Conservation (phyloP, 2,329 filamentous ascomycete species). For the Cadophora luteo-olivacea region DNA sequence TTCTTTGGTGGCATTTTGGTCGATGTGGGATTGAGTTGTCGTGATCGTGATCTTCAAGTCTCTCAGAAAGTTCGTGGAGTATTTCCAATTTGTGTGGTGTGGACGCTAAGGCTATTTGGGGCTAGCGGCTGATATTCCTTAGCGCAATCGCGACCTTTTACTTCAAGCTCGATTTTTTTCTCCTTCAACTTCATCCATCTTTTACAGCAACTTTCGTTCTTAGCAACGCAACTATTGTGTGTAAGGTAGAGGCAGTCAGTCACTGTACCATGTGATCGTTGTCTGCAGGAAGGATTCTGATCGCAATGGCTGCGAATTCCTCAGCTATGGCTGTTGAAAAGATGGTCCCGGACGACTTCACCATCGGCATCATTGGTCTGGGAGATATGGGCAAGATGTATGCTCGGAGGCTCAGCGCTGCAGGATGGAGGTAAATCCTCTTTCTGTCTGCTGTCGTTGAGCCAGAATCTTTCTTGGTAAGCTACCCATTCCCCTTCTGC, state of each 20-base stretch:
- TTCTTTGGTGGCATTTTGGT: constrained; percentile 93
- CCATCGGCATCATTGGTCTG: constrained; percentile 96
- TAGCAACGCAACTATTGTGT: constrained; percentile 1
- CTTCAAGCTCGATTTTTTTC: not conserved
- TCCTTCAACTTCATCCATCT: not conserved
- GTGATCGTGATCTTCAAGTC: not conserved
- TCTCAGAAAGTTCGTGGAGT: constrained; percentile 36
- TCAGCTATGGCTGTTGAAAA: constrained; percentile 21
- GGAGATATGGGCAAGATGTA: constrained; percentile 99
- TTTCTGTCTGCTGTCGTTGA: constrained; percentile 41
- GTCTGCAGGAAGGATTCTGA: constrained; percentile 15
- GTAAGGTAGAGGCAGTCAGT: not conserved
- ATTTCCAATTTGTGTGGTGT: not conserved
- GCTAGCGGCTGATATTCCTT: not conserved
- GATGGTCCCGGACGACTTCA: constrained; percentile 57
- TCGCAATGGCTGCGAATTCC: constrained; percentile 20
- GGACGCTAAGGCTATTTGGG: not conserved
- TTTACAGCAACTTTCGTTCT: not conserved
- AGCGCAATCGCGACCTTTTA: not conserved
- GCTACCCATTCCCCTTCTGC: constrained; percentile 28
- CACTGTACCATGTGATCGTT: constrained; percentile 23
- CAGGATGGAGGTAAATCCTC: constrained; percentile 89
- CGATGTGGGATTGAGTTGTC: constrained; percentile 12
- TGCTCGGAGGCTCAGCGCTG: constrained; percentile 82
- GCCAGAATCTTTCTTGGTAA: constrained; percentile 40